Base-by-base conservation (phyloP, 371 early-diverging fungal genomes). In the Mortierella sp. region DNA sequence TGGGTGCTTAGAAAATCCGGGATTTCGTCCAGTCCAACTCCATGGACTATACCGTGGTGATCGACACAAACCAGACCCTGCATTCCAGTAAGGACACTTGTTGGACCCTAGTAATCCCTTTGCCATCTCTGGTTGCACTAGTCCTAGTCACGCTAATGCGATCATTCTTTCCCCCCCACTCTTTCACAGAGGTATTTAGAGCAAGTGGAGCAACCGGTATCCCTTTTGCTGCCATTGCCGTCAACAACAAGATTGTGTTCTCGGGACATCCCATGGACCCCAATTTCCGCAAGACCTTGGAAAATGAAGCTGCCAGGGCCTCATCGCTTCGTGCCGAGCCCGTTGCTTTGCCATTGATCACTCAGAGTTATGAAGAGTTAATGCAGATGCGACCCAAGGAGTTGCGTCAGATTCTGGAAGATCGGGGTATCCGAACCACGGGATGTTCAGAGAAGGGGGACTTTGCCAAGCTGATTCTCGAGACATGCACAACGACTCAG, bases 1-100 rank as follows among this genome's bases (percentile, higher is more conserved):
- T n/a, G n/a, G n/a, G n/a, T n/a, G n/a, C n/a, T 3, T 68, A 77
- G 77, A 77, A 77, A 77, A 72, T 77, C 62, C 77, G 77, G n/a
- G 61, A 68, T 3, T 77, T 77, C 53, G 77, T 68, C 53, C 57
- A 64, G 48, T 58, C 57, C 51, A 56, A 68, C 28, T 51, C 51
- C 19, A 77, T 77, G 77, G 72, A 77, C 1, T 77, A 77, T 57
- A 77, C 77, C 0, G 77, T 77, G 11, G 69, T 72, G 19, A 43
- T 77, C 25, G 77, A 77, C 52, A 72, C 60, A 62, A 61, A 62
- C 18, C 72, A 72, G 23, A 57, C 72, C 6, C 28, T 77, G 58
- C 44, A 64, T 43, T 65, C 77, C n/a, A 68, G 76, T 75, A 66
- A 62, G 53, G n/a, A n/a, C n/a, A n/a, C n/a, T n/a, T n/a, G n/a